Conservation (phyloP, 371 early-diverging fungal genomes). For the Mucor circinelloides region DNA sequence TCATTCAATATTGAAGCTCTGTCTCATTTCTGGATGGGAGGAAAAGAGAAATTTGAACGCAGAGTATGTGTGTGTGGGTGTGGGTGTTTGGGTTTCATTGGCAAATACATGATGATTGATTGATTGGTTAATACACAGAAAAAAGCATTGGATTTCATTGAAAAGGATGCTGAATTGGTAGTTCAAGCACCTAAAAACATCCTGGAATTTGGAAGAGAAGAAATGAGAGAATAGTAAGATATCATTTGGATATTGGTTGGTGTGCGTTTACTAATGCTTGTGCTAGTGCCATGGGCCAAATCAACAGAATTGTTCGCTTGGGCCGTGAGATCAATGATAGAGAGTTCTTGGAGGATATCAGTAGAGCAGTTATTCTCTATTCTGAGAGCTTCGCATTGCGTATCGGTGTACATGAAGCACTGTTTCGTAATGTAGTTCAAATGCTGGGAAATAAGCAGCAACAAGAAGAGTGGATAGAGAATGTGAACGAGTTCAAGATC, state of each 20-base stretch:
- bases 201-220: slow-evolving; percentile 58
- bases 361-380: slow-evolving; percentile 37
- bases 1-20: slow-evolving; percentile 58
- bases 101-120: no score
- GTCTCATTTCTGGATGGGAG: slow-evolving; percentile 50
- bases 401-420: slow-evolving; percentile 59
- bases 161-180: slow-evolving; percentile 60
- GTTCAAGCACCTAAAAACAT: slow-evolving; percentile 56
- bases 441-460: slow-evolving; percentile 68
- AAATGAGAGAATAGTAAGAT: slow-evolving; percentile 64
- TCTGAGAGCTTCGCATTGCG: slow-evolving; percentile 69
- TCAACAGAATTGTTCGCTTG: slow-evolving; percentile 44
- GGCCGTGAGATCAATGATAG: slow-evolving; percentile 13
- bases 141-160: slow-evolving; percentile 55
- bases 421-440: slow-evolving; percentile 59
- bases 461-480: slow-evolving; percentile 54
- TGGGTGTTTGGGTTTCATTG: neutral
- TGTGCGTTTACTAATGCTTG: neutral
- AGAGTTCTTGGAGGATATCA: slow-evolving; percentile 15
- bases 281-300: slow-evolving; percentile 60
- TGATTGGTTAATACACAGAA: neutral
- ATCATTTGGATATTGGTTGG: neutral
- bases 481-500: slow-evolving; percentile 53
- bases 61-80: slow-evolving; percentile 28
- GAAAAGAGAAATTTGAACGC: slow-evolving; percentile 47